Percentiles rank a stretch among this genome's conserved stretches.
Conservation (phyloP, 1,284 basidiomycete genomes). For the Volvariella surrecta region DNA sequence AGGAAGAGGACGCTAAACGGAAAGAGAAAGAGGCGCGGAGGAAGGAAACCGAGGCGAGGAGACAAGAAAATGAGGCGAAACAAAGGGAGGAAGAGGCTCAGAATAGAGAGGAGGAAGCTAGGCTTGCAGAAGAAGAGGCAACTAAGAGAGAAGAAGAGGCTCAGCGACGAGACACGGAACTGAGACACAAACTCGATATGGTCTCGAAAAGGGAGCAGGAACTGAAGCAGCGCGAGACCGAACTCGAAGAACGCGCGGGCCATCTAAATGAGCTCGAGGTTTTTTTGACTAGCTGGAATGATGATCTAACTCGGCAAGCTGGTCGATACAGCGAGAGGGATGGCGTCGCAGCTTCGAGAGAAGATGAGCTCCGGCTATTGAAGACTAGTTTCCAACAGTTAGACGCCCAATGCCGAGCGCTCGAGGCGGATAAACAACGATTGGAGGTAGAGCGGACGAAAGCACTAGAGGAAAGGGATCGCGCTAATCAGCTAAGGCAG, state of each 20-base stretch:
- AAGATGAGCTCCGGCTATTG: not conserved
- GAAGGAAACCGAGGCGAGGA: slow-evolving; percentile 7
- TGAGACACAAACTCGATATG: slow-evolving; percentile 1
- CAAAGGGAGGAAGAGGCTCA: slow-evolving; percentile 4
- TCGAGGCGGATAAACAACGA: not conserved
- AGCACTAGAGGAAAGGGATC: no score
- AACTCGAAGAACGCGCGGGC: slow-evolving; percentile 2
- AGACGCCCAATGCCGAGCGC: not conserved
- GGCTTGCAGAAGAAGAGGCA: slow-evolving; percentile 4
- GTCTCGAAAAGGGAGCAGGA: slow-evolving; percentile 3
- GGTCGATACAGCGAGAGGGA: slow-evolving; percentile 2
- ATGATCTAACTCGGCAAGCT: not conserved
- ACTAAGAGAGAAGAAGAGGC: slow-evolving; percentile 5
- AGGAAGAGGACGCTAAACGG: slow-evolving; percentile 4
- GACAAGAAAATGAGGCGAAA: slow-evolving; percentile 4
- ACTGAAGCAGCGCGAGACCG: slow-evolving; percentile 1
- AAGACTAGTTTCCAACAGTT: not conserved
- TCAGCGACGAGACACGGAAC: slow-evolving; percentile 3
- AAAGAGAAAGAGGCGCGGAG: slow-evolving; percentile 5
- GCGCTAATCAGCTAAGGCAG: no score
- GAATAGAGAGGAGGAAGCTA: slow-evolving; percentile 5
- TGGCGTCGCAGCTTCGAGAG: slow-evolving; percentile 2
- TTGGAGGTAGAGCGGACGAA: not conserved
- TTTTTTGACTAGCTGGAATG: no score
- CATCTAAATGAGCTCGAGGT: not conserved